Evolutionary conservation across 306 rosid species (phyloP).

Genomic region (Prunus mongolica): DNA sequence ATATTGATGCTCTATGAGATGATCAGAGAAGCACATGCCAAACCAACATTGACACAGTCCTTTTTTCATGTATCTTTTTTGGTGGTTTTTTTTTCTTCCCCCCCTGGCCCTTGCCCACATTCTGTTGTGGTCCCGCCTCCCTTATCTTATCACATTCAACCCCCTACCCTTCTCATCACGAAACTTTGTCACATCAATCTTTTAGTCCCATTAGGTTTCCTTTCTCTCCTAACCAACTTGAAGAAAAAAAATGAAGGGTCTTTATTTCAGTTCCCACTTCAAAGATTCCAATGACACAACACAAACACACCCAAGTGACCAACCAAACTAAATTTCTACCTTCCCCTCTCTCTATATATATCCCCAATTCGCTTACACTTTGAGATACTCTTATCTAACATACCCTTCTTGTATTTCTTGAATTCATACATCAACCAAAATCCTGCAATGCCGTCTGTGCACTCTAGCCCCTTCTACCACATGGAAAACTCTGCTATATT

Average conservation of each 20-base stretch:
- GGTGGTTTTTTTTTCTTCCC: conserved; percentile 7
- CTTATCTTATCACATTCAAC: conserved; percentile 65
- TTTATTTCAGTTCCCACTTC: conserved; percentile 18
- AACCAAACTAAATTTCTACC: background rate
- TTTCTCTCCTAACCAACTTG: conserved; percentile 28
- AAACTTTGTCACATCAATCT: conserved; percentile 72
- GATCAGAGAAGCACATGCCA: conserved; percentile 78
- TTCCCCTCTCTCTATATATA: conserved; percentile 3
- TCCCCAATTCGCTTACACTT: conserved; percentile 1
- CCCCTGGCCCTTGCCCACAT: conserved; percentile 32
- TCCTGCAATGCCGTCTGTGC: conserved; percentile 60
- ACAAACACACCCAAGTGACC: conserved; percentile 15
- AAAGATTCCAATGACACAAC: conserved; percentile 43
- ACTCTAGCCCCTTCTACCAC: conserved; percentile 65
- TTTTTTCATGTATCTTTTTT: conserved; percentile 1
- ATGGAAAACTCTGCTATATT: conserved; percentile 75
- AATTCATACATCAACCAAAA: conserved; percentile 4
- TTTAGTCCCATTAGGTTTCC: conserved; percentile 24
- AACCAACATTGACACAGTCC: conserved; percentile 47
- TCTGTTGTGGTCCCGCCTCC: conserved; percentile 60
- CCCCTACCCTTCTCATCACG: conserved; percentile 40
- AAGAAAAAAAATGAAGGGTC: background rate
- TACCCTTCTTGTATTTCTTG: conserved; percentile 5
- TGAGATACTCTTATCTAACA: background rate
- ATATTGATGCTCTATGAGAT: conserved; percentile 59